Base-by-base conservation (phyloP, 148 eudicot genomes). In the Pouteria glomerata region DNA sequence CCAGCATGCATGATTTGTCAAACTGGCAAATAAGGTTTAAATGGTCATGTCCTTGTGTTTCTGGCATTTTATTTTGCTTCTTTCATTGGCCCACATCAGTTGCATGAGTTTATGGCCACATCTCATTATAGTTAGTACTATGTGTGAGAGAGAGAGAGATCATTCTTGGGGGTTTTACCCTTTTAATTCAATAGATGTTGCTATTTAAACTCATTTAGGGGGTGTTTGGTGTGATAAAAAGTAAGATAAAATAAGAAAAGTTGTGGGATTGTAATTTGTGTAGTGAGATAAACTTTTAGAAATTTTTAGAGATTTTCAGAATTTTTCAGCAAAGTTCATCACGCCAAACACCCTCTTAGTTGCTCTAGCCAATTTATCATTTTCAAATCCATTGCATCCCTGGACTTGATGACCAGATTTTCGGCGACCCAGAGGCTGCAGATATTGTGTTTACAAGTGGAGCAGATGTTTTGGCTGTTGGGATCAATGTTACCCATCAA, bases 371-470 rank as follows among this genome's bases (percentile, higher is more conserved):
- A 8, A 62, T 10, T 23, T 51, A 44, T 14, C 11, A 42, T 67
- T 34, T 63, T 72, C 42, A 67, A n/a, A n/a, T n/a, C n/a, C n/a
- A n/a, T n/a, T n/a, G n/a, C n/a, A n/a, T n/a, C n/a, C n/a, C n/a
- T n/a, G n/a, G n/a, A n/a, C n/a, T n/a, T n/a, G n/a, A n/a, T n/a
- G n/a, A n/a, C n/a, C 58, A 95, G 99, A 87, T 95, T 67, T 89
- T 85, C 75, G 96, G 99, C 69, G 99, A 95, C 78, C 99, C 99
- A 73, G 96, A 95, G 51, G 96, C 99, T 57, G 97, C 96, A 47
- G 99, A 95, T 80, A 79, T 91, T 58, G 99, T 95, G 41, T 91
- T 89, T 81, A 92, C 97, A 8, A 78, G 97, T 27, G 97, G 99
- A 71, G 96, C 97, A 76, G 85, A 95, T 83, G 58, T 95, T 73